Conservation (phyloP, 169 alveolate species). For the Cyclospora cayetanensis region DNA sequence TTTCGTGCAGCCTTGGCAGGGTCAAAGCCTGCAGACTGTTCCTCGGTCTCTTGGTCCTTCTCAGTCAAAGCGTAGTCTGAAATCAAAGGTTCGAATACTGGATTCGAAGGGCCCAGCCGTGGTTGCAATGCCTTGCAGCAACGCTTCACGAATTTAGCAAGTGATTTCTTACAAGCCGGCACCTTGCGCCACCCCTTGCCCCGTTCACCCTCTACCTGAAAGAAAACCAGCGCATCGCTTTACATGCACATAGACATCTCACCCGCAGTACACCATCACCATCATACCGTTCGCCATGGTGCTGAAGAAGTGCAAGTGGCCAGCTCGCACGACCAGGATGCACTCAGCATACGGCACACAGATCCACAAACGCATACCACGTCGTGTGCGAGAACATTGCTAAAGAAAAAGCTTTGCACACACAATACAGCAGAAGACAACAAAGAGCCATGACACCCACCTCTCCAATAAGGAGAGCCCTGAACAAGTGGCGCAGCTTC, state of each 20-base stretch:
- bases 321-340: too few relatives aligned
- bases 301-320: too few relatives aligned
- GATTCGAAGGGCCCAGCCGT: not conserved
- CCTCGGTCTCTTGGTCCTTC: not conserved
- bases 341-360: too few relatives aligned
- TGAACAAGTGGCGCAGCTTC: constrained; percentile 70
- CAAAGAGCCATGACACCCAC: too few relatives aligned
- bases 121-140: constrained; percentile 48
- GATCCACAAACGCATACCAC: too few relatives aligned
- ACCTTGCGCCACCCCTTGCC: constrained; percentile 56
- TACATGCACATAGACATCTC: too few relatives aligned
- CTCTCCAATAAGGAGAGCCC: constrained; percentile 60
- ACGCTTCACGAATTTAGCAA: constrained; percentile 33
- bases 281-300: too few relatives aligned
- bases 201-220: constrained; percentile 53
- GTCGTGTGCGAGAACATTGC: too few relatives aligned
- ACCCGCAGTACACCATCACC: too few relatives aligned
- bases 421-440: too few relatives aligned
- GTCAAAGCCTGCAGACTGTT: not conserved
- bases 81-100: not conserved
- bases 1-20: constrained; percentile 55
- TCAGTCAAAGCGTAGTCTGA: not conserved
- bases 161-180: constrained; percentile 27
- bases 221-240: not conserved
- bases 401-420: too few relatives aligned